A percentile compares a stretch with the other conserved stretches of the same genome.
Evolutionary conservation across 257 asterid species (phyloP).

Genomic region (Parsonsia alboflavescens): DNA sequence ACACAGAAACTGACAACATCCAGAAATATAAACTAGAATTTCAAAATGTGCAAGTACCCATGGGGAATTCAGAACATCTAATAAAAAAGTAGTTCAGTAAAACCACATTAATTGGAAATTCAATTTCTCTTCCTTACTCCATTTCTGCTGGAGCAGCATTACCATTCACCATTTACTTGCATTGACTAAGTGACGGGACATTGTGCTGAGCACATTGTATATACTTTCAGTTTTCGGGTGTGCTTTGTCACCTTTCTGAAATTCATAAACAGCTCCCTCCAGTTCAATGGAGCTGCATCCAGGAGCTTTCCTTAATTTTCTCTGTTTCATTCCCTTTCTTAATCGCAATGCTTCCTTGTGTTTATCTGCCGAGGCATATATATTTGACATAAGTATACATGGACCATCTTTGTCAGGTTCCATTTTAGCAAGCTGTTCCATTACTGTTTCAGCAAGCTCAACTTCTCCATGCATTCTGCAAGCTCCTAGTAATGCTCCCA

Average conservation of each 20-base stretch:
- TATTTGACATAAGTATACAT: conserved; percentile 32
- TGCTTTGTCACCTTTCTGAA: conserved; percentile 28
- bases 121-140: background rate
- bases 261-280: conserved; percentile 32
- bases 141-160: conserved; percentile 2
- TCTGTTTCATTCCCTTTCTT: conserved; percentile 27
- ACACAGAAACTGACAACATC: too few relatives aligned
- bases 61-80: background rate
- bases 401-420: conserved; percentile 28
- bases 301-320: conserved; percentile 30
- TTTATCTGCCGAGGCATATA: conserved; percentile 32
- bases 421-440: conserved; percentile 16
- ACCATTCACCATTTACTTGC: background rate
- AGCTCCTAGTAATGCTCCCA: conserved; percentile 34
- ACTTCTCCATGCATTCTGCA: conserved; percentile 30
- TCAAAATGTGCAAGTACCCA: too few relatives aligned
- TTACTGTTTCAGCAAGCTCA: conserved; percentile 29
- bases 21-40: too few relatives aligned
- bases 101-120: background rate
- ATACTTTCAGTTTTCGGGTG: conserved; percentile 24
- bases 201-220: conserved; percentile 10
- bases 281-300: conserved; percentile 45
- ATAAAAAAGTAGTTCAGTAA: background rate
- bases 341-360: conserved; percentile 21
- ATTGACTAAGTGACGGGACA: conserved; percentile 16